These are phyloP conservation scores for Platanthera zijinensis DNA, from an alignment of 106 monocot species.

Conservation along the genomic window DNA sequence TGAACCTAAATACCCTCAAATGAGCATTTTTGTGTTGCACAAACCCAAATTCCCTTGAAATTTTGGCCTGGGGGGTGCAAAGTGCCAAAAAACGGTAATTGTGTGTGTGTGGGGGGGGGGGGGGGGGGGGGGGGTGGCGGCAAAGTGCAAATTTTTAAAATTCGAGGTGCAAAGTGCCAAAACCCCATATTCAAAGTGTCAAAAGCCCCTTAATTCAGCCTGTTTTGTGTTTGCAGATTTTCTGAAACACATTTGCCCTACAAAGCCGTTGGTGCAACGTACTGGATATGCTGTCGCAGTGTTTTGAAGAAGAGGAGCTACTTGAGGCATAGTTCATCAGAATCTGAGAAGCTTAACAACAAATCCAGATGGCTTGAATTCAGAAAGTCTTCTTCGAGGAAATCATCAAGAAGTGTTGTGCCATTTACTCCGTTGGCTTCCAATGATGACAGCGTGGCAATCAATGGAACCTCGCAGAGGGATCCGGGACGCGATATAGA, in stretches of 20 bases:
- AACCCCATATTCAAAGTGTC: background rate
- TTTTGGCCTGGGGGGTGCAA: too few relatives aligned
- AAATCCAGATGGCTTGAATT: constrained; percentile 25
- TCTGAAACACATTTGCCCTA: constrained; percentile 17
- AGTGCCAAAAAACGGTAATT: too few relatives aligned
- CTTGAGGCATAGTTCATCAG: constrained; percentile 19
- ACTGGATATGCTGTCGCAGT: constrained; percentile 12
- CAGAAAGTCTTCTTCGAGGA: constrained; percentile 19
- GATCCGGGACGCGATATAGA: constrained; percentile 31
- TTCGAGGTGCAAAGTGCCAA: too few relatives aligned
- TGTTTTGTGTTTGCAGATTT: constrained; percentile 37
- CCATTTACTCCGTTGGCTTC: constrained; percentile 29
- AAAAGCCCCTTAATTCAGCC: background rate
- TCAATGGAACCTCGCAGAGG: constrained; percentile 44
- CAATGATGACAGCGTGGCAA: constrained; percentile 41
- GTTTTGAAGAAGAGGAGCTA: constrained; percentile 13
- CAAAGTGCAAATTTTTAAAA: too few relatives aligned
- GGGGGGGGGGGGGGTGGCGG: too few relatives aligned
- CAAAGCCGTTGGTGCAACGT: constrained; percentile 13
- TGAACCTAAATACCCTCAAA: too few relatives aligned
- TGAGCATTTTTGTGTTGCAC: too few relatives aligned
- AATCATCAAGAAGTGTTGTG: constrained; percentile 17
- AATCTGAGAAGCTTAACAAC: constrained; percentile 13
- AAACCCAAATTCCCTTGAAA: too few relatives aligned
- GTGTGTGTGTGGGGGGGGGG: too few relatives aligned